Evolutionary conservation across 306 rosid genomes (phyloP), one percentile per base, ranked within the genome.

Genomic region (Leucaena leucocephala): DNA sequence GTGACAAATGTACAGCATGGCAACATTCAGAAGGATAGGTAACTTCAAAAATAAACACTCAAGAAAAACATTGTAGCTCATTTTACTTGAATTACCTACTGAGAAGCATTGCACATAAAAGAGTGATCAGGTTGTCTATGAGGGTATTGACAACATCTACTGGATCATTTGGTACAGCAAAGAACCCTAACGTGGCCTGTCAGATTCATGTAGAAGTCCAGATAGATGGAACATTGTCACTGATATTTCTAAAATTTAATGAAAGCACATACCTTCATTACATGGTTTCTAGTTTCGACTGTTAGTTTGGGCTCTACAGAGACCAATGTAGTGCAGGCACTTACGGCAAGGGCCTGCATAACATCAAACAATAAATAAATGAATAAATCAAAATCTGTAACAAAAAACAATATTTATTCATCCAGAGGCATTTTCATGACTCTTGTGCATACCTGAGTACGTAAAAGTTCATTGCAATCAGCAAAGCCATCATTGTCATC

Each of bases 121-220:
- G 97, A 75, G 97, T 92, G 76, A 94, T 81, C 78, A 94, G 97
- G 86, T 92, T 94, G 88, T 94, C 91, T 55, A 94, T 84, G 63
- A 94, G 95, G 75, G 90, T 89, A 85, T 84, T 83, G 75, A 91
- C 95, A 52, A 91, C 92, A 80, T 92, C 95, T 72, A 69, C 85
- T 19, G 98, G 96, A 85, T 94, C 98, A 88, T 90, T 94, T 78
- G 93, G 95, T 84, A 92, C 85, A 69, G 98, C 94, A 86, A 94
- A 94, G 87, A 94, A 94, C 81, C 98, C 98, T 81, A 94, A 68
- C 34, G 98, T 94, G 69, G 98, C 98, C 98, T 94, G 98, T 77
- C 71, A 81, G 73, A 88, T 73, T 84, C 77, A 68, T 74, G 72
- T 78, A 39, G 33, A 87, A 79, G 84, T 71, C 77, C 45, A 79